Conservation (phyloP, 306 rosid genomes). For the Fagus crenata region DNA sequence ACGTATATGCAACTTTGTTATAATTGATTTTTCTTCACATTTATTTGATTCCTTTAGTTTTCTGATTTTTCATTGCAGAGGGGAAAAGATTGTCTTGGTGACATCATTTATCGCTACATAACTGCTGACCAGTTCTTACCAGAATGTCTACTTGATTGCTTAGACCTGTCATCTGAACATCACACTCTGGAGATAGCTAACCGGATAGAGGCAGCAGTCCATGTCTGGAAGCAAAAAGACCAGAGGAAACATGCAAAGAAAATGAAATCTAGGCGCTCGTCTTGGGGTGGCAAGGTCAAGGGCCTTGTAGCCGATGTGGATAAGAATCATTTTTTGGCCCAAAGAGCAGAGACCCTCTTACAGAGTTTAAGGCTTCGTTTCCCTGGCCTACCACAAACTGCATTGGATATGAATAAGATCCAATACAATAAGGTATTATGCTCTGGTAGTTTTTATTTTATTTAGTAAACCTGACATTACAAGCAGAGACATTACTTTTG, state of each 20-base stretch:
- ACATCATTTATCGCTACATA: conserved; percentile 75
- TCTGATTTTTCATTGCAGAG: conserved; percentile 47
- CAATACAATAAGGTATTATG: conserved; percentile 74
- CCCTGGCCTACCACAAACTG: conserved; percentile 92
- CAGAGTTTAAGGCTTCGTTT: conserved; percentile 70
- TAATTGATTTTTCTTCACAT: background rate
- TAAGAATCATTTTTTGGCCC: conserved; percentile 54
- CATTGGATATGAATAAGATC: conserved; percentile 88
- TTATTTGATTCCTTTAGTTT: conserved; percentile 10
- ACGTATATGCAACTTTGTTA: background rate
- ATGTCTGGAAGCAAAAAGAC: conserved; percentile 82
- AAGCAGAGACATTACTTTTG: background rate
- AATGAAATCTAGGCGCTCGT: conserved; percentile 55
- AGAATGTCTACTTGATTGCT: conserved; percentile 72
- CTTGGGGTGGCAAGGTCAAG: conserved; percentile 97
- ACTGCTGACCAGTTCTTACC: conserved; percentile 70
- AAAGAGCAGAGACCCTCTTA: conserved; percentile 78
- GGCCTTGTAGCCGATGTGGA: conserved; percentile 67
- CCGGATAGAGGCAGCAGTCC: conserved; percentile 81
- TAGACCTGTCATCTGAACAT: conserved; percentile 93
- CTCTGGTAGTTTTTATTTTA: conserved; percentile 4
- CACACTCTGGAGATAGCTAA: conserved; percentile 77
- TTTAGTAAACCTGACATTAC: background rate
- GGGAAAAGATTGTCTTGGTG: conserved; percentile 88
- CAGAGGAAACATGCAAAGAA: conserved; percentile 48